Base-by-base conservation (phyloP, 306 rosid species). In the Lathyrus oleraceus region DNA sequence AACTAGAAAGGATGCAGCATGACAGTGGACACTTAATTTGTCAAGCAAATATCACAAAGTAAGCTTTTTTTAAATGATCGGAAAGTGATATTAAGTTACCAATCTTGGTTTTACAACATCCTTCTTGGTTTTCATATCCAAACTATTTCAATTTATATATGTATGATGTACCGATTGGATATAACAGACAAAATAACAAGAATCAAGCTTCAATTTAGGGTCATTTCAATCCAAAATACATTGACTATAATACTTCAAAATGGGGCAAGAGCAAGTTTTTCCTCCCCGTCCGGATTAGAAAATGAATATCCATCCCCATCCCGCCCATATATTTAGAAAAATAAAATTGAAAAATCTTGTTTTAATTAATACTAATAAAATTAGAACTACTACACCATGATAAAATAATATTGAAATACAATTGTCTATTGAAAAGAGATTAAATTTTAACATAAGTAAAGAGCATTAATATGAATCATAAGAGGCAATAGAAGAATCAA, bases 141-240 rank as follows among this genome's bases (percentile, higher is more conserved):
- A 44, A 70, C 17, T 38, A 36, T 35, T 63, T 39, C 56, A 47
- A 28, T 35, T 59, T 54, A 54, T 16, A 14, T 11, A 14, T n/a
- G 52, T 47, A 47, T 15, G 21, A 67, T 10, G 60, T 48, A 56
- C 15, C 39, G 10, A 35, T 8, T 9, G 43, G 44, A 40, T 64
- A 49, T 27, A 48, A 42, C 62, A 58, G 36, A 14, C 72, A 42
- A 75, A 32, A 35, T 35, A 54, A 51, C 61, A 65, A 60, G 43
- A 69, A 39, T 17, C 39, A 70, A 5, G 49, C 71, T 47, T 68
- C 71, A 60, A 49, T 16, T 32, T 19, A 25, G 17, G 47, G 47
- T 4, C n/a, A 42, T 15, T 13, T 42, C 15, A 10, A 42, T 42
- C 47, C 47, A 42, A 3, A 42, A 42, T 42, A 42, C n/a, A 42